Percentiles rank a stretch among this genome's conserved stretches.
phyloP scores from a whole-genome alignment of 306 rosid species.

The Prunus kanzakura region DNA sequence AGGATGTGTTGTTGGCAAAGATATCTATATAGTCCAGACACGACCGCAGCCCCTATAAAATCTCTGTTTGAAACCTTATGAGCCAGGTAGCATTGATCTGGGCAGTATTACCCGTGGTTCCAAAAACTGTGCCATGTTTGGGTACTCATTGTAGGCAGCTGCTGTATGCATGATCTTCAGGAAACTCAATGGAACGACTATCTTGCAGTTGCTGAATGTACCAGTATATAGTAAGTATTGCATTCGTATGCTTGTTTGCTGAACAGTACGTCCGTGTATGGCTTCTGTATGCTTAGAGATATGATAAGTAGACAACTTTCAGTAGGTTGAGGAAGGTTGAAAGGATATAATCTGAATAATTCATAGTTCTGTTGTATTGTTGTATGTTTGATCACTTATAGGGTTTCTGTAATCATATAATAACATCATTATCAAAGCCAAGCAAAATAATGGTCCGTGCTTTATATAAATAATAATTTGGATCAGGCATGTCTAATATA shows the following conservation, averaged over 20 bases:
- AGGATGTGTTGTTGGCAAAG: slow-evolving; percentile 86
- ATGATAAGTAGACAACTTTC: background rate
- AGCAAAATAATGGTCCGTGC: background rate
- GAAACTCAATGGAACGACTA: background rate
- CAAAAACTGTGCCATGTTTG: background rate
- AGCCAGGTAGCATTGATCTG: background rate
- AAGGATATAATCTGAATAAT: background rate
- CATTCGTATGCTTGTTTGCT: background rate
- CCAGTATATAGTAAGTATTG: background rate
- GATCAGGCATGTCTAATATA: background rate
- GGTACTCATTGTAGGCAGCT: background rate
- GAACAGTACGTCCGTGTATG: background rate
- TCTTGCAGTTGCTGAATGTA: background rate
- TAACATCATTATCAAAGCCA: background rate
- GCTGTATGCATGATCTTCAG: background rate
- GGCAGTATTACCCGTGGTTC: background rate
- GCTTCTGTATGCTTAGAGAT: background rate
- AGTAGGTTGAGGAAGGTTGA: background rate
- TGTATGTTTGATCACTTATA: background rate
- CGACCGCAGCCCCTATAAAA: slow-evolving; percentile 78
- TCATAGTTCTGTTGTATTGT: background rate
- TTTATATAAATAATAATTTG: background rate
- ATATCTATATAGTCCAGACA: slow-evolving; percentile 80
- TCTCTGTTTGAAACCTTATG: background rate
- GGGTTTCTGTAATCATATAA: background rate